Conservation (phyloP, 2,329 filamentous ascomycete species). For the Thielaviopsis populi region DNA sequence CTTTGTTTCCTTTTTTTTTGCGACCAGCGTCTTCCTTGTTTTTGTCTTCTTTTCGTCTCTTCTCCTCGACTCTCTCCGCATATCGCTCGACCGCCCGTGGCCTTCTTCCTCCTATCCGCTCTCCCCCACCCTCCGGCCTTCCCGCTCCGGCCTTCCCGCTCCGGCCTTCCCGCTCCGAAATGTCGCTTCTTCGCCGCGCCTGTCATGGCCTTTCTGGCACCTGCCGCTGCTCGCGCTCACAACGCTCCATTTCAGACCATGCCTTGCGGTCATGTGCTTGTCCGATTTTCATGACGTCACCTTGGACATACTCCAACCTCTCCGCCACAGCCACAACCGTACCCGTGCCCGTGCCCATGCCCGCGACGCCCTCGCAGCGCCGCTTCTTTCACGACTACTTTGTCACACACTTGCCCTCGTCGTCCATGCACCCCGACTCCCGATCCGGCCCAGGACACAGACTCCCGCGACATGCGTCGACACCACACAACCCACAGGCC, state of each 20-base stretch:
- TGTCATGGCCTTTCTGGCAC: not conserved
- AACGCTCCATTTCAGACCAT: not conserved
- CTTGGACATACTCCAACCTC: not conserved
- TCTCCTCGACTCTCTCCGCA: not conserved
- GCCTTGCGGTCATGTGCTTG: not conserved
- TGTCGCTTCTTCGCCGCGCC: not conserved
- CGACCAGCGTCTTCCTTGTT: not conserved
- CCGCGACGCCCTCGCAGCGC: constrained; percentile 19
- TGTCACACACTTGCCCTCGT: constrained; percentile 86
- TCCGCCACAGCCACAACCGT: not conserved
- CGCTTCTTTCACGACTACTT: constrained; percentile 87
- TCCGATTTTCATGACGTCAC: constrained; percentile 15
- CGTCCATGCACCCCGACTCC: constrained; percentile 80
- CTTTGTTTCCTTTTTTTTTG: not conserved
- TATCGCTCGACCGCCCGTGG: not conserved
- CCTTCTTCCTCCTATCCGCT: too few species aligned
- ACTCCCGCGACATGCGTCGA: constrained; percentile 70
- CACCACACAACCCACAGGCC: constrained; percentile 47
- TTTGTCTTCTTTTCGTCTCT: not conserved
- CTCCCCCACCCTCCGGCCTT: not conserved
- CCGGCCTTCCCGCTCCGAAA: not conserved
- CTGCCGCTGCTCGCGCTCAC: not conserved
- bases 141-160: not conserved
- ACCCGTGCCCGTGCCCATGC: not conserved
- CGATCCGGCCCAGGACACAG: constrained; percentile 62